Base-by-base conservation (phyloP, 495 filamentous ascomycete genomes). In the Podospora pseudopauciseta region DNA sequence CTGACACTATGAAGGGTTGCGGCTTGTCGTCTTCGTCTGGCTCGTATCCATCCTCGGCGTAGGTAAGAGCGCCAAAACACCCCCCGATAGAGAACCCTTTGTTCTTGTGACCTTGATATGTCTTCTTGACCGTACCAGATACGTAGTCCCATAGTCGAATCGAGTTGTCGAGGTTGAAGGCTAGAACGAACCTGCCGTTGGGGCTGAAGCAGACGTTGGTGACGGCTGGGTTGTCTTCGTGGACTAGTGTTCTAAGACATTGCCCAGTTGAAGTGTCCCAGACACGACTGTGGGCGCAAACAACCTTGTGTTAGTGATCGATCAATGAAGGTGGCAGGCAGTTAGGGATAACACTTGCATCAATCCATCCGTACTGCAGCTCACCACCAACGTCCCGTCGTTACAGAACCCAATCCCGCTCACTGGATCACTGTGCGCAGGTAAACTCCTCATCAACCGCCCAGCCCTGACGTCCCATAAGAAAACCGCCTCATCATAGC, bases 211-310 rank as follows among this genome's bases (percentile, higher is more conserved):
- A 89, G 34, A 97, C 95, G 53, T 87, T 89, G n/a, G 91, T 92
- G 0, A 97, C 92, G 11, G 93, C 88, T 1, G 93, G 91, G 76
- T 96, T 96, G 78, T 98, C 96, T 80, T 97, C 95, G 83, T 97
- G 92, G 5, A 99, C 92, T 5, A 99, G 83, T 0, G 95, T 99
- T 30, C 92, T 88, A 15, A 99, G 84, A 82, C 95, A 99, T 79
- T 98, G 96, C 5, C 96, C 96, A 19, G 94, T 96, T 34, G 89
- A 88, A 5, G 96, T 97, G 74, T 99, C 95, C 95, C 95, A 99
- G 65, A 99, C 88, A 49, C 95, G 85, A 65, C 86, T 89, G 58
- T 20, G n/a, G 49, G 18, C 27, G 28, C 19, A 9, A 0, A 49
- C 39, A 13, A 11, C 2, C 39, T 3, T 7, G 19, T 26, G 69